Evolutionary conservation across 441 rosid species (phyloP).

Genomic region (California macrophylla): DNA sequence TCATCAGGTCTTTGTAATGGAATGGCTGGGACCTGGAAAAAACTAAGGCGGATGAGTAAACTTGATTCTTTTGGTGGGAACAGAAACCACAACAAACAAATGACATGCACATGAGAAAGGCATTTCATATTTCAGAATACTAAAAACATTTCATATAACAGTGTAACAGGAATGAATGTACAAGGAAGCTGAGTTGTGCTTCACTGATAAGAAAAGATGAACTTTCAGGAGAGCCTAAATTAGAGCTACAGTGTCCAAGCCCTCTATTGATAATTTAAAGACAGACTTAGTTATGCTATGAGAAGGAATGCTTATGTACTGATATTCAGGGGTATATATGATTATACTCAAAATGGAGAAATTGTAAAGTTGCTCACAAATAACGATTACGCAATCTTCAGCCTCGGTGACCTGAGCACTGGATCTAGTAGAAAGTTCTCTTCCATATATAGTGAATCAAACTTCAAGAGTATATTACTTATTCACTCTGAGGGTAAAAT

Average conservation of each 20-base stretch:
- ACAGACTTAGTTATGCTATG: not conserved
- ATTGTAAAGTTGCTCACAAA: not conserved
- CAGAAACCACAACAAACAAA: not conserved
- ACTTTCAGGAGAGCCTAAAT: not conserved
- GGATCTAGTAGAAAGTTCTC: not conserved
- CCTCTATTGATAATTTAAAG: not conserved
- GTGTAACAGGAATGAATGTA: not conserved
- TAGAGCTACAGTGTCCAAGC: not conserved
- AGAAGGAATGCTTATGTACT: not conserved
- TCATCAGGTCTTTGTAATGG: slow-evolving; percentile 87
- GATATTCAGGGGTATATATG: not conserved
- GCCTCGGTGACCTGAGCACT: not conserved
- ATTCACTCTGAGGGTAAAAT: not conserved
- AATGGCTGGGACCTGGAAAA: slow-evolving; percentile 58
- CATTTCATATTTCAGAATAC: not conserved
- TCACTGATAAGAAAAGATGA: not conserved
- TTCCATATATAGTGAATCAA: not conserved
- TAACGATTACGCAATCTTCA: not conserved
- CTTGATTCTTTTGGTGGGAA: not conserved
- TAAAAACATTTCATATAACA: not conserved
- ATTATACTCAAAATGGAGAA: not conserved
- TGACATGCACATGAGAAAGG: not conserved
- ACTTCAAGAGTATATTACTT: not conserved
- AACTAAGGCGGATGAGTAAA: slow-evolving; percentile 2
- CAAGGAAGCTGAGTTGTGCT: not conserved